Conservation (phyloP, 1,284 basidiomycete genomes). For the Cryptococcus floricola region DNA sequence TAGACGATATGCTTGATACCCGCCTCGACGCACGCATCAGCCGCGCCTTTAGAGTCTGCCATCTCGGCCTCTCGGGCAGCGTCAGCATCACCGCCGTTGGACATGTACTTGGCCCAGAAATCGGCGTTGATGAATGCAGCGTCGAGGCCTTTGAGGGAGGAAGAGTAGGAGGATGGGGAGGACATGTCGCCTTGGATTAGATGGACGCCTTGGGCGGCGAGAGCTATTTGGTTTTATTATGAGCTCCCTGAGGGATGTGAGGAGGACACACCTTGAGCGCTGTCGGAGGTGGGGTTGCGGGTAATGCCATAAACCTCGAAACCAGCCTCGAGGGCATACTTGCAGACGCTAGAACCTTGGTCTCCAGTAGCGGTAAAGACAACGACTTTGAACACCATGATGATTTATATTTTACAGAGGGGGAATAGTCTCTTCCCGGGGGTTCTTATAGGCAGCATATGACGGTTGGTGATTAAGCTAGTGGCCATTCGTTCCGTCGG, state of each 20-base stretch:
- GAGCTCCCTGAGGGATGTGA: background rate
- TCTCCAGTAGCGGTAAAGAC: conserved; percentile 7
- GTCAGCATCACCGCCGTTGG: background rate
- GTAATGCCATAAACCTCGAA: conserved; percentile 2
- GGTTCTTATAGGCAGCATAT: too few species aligned
- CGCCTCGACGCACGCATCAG: conserved; percentile 22
- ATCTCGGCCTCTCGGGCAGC: conserved; percentile 10
- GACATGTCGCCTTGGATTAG: conserved; percentile 27
- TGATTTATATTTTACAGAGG: too few species aligned
- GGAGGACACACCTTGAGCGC: conserved; percentile 1
- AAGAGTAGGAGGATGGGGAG: conserved; percentile 17
- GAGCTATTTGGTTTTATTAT: background rate
- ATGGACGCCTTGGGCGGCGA: conserved; percentile 8
- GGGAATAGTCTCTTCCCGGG: too few species aligned
- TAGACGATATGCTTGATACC: conserved; percentile 36
- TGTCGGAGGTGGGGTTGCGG: background rate
- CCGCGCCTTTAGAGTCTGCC: conserved; percentile 16
- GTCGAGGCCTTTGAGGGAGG: conserved; percentile 16
- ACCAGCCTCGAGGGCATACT: background rate
- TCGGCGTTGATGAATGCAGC: conserved; percentile 24
- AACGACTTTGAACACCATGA: background rate
- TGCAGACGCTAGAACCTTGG: conserved; percentile 4
- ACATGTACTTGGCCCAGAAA: conserved; percentile 10
- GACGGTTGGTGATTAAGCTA: too few species aligned
- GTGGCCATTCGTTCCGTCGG: too few species aligned